These are phyloP conservation scores for Evansstolkia leycettana DNA, from an alignment of 495 filamentous ascomycete genomes.

Conservation along the genomic window DNA sequence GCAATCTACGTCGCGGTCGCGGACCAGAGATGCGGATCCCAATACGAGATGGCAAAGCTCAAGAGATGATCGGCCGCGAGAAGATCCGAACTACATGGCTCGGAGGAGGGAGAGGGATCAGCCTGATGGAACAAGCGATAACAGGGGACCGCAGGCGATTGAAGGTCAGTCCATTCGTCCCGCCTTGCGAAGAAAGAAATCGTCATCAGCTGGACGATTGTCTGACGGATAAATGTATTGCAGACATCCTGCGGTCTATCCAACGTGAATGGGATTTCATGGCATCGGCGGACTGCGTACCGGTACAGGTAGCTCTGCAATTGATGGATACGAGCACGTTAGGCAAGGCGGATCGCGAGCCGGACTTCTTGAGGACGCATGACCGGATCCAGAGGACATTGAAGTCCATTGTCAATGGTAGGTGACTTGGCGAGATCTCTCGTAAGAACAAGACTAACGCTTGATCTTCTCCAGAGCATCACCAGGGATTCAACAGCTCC, in stretches of 20 bases:
- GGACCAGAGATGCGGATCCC: slow-evolving; percentile 20
- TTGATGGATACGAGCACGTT: slow-evolving; percentile 89
- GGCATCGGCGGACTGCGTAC: slow-evolving; percentile 74
- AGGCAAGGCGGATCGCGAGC: slow-evolving; percentile 77
- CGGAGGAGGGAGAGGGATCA: slow-evolving; percentile 10
- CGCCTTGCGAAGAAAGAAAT: no score
- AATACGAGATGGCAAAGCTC: slow-evolving; percentile 15
- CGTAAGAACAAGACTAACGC: background rate
- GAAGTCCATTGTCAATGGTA: slow-evolving; percentile 84
- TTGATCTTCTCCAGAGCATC: slow-evolving; percentile 53
- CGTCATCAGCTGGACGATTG: no score
- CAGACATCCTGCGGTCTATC: slow-evolving; percentile 58
- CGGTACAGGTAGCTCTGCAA: slow-evolving; percentile 84
- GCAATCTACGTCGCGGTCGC: slow-evolving; percentile 25
- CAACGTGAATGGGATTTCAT: slow-evolving; percentile 85
- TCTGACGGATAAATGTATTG: background rate
- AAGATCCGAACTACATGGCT: slow-evolving; percentile 8
- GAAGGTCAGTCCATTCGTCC: slow-evolving; percentile 21
- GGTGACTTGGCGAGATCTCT: background rate
- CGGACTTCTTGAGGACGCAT: slow-evolving; percentile 69
- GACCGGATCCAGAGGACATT: slow-evolving; percentile 77
- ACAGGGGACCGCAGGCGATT: slow-evolving; percentile 22
- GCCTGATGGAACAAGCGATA: slow-evolving; percentile 3
- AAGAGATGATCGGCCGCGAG: slow-evolving; percentile 15
- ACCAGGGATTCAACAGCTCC: slow-evolving; percentile 97